phyloP scores from a whole-genome alignment of 371 early-diverging fungal genomes.

The Chytridiales sp. region DNA sequence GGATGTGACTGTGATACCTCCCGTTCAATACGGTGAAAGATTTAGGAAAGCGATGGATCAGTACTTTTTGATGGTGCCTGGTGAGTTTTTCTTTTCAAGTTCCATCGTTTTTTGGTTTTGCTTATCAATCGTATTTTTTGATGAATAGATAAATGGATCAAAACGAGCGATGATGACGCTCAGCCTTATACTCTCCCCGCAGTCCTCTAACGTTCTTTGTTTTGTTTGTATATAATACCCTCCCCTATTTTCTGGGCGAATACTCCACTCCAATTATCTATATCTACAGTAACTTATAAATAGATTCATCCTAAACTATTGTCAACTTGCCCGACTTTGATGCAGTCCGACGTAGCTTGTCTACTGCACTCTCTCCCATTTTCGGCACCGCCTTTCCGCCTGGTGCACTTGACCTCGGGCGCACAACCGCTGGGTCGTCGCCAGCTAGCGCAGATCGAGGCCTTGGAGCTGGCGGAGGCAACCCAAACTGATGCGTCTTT shows the following conservation, averaged over 20 bases:
- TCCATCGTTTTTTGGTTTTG: no score
- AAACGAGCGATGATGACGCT: not conserved
- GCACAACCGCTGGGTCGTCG: no score
- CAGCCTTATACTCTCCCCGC: not conserved
- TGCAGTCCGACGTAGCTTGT: no score
- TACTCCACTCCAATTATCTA: not conserved
- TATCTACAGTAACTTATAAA: not conserved
- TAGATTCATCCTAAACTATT: not conserved
- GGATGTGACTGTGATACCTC: conserved; percentile 90
- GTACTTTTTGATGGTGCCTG: conserved; percentile 19
- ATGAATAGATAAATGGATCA: no score
- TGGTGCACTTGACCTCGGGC: no score
- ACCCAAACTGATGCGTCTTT: no score
- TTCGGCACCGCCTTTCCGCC: no score
- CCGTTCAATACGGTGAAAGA: conserved; percentile 86
- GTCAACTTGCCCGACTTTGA: not conserved
- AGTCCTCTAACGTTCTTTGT: not conserved
- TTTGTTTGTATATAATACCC: not conserved
- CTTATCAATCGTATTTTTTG: no score
- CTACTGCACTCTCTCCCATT: no score
- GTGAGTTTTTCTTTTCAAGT: no score
- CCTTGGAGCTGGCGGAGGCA: no score
- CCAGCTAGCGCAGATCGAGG: no score
- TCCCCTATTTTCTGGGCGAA: not conserved
- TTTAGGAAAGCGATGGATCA: conserved; percentile 87